phyloP scores from a whole-genome alignment of 2,329 filamentous ascomycete genomes.

The Ophiostoma quercus region DNA sequence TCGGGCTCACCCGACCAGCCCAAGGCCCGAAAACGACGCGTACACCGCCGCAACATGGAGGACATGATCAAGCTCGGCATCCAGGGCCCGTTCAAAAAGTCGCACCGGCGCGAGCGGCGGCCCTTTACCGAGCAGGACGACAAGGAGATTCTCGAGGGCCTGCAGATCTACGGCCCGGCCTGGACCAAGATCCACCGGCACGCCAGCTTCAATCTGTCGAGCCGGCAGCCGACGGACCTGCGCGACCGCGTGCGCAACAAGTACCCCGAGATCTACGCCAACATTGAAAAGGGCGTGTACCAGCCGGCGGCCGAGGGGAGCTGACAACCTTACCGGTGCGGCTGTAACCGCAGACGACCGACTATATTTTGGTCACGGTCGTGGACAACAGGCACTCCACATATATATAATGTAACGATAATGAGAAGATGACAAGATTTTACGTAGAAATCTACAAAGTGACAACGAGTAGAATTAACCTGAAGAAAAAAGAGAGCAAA shows the following conservation, averaged over 20 bases:
- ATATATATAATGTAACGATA: not conserved
- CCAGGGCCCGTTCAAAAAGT: conserved; percentile 57
- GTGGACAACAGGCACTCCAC: not conserved
- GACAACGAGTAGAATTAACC: not conserved
- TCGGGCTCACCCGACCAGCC: conserved; percentile 27
- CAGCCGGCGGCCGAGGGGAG: conserved; percentile 38
- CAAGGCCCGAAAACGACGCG: conserved; percentile 36
- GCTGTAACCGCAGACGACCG: not conserved
- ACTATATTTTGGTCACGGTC: not conserved
- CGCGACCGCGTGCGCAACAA: conserved; percentile 60
- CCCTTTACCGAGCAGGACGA: conserved; percentile 61
- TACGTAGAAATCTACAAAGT: too few relatives aligned
- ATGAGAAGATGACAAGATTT: conserved; percentile 4
- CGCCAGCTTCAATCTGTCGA: conserved; percentile 51
- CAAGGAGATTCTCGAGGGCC: conserved; percentile 55
- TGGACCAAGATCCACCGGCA: conserved; percentile 64
- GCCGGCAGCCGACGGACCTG: conserved; percentile 57
- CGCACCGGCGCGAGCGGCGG: conserved; percentile 53
- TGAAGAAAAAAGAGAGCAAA: not conserved
- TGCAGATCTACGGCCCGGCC: conserved; percentile 55
- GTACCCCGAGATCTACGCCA: conserved; percentile 53
- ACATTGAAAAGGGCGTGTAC: conserved; percentile 51
- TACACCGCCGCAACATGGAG: conserved; percentile 42
- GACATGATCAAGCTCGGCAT: conserved; percentile 52
- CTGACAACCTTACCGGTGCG: not conserved